These are phyloP conservation scores for Dryas integrifolia DNA, from an alignment of 331 rosid genomes.

Conservation along the genomic window DNA sequence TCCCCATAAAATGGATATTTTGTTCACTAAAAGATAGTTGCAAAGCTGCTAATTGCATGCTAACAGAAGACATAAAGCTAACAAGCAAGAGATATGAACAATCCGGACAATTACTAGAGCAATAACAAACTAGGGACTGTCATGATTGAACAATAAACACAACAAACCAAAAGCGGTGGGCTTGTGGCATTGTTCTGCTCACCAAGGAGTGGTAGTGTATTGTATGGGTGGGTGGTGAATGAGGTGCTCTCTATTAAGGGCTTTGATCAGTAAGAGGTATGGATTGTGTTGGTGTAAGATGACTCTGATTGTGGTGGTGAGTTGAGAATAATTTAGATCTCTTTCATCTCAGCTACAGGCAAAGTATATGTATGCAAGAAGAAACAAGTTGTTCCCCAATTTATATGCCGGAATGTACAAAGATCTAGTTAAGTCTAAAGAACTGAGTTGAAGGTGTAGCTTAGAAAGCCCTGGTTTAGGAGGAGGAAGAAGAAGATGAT, in stretches of 20 bases:
- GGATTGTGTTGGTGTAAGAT: no score
- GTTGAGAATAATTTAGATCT: background rate
- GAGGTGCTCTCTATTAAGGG: slow-evolving; percentile 1
- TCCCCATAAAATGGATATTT: no score
- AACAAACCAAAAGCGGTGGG: background rate
- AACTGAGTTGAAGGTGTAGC: background rate
- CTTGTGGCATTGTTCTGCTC: background rate
- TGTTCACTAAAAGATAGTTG: background rate
- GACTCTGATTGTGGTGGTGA: background rate
- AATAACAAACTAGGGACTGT: background rate
- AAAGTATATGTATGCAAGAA: background rate
- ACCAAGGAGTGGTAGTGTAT: background rate
- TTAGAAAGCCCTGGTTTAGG: background rate
- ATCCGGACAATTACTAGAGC: background rate
- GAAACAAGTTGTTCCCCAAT: background rate
- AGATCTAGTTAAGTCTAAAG: background rate
- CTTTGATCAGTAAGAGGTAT: background rate
- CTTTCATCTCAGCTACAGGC: background rate
- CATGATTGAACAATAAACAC: background rate
- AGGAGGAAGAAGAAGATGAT: background rate
- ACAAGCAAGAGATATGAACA: background rate
- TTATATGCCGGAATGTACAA: background rate
- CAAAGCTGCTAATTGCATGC: background rate
- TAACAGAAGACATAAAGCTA: background rate
- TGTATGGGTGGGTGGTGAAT: slow-evolving; percentile 9